Conservation (phyloP, 1,284 basidiomycete genomes). For the Rhizopogon parksii region DNA sequence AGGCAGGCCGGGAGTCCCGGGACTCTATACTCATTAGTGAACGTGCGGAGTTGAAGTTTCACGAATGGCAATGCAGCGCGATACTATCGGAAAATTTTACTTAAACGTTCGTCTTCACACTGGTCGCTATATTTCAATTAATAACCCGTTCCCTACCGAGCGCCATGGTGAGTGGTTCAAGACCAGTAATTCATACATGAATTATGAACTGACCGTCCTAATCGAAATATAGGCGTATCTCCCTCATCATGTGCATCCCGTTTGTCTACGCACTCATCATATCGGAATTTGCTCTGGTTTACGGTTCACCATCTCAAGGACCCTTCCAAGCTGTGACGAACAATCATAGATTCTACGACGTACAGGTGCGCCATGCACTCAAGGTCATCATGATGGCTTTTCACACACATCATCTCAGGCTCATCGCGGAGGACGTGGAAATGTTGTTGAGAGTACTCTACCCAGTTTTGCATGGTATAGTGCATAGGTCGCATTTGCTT, state of each 20-base stretch:
- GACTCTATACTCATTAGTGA: no score
- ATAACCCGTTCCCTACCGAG: neutral
- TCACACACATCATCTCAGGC: constrained; percentile 37
- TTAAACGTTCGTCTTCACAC: constrained; percentile 2
- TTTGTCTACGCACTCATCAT: constrained; percentile 7
- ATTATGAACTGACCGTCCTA: neutral
- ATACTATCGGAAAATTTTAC: neutral
- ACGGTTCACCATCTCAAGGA: constrained; percentile 26
- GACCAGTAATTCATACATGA: neutral
- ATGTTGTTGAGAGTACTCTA: constrained; percentile 61
- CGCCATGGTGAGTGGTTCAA: neutral
- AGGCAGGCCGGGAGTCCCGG: no score
- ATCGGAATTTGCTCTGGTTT: constrained; percentile 12
- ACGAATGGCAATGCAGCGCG: neutral
- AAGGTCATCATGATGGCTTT: neutral
- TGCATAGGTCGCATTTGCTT: constrained; percentile 3
- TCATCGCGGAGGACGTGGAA: constrained; percentile 73
- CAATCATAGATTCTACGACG: constrained; percentile 31
- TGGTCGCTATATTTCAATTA: neutral
- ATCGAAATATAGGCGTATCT: neutral
- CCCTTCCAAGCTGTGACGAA: constrained; percentile 8
- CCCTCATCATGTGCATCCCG: constrained; percentile 12
- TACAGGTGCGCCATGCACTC: constrained; percentile 33
- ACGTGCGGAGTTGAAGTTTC: neutral
- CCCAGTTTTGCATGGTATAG: constrained; percentile 68